Conservation (phyloP, 345 rosid species). For the Gossypium mustelinum region DNA sequence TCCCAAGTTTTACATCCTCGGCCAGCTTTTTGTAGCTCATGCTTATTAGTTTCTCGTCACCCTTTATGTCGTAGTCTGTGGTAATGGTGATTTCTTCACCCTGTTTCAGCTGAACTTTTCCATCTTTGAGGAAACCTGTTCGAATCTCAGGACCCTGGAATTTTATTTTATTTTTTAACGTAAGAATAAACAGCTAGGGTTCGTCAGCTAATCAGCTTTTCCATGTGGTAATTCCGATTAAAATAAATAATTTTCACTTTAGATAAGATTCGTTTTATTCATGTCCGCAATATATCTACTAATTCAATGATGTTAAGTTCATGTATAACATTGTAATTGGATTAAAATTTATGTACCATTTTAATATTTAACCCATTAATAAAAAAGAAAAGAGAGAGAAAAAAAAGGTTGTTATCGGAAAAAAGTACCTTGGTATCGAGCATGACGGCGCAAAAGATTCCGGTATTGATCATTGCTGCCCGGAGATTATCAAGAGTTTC, state of each 20-base stretch:
- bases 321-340: too few species aligned
- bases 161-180: constrained; percentile 6
- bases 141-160: constrained; percentile 77
- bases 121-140: constrained; percentile 71
- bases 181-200: neutral
- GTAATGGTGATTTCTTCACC: constrained; percentile 85
- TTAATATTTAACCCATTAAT: too few species aligned
- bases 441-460: constrained; percentile 92
- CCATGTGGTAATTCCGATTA: too few species aligned
- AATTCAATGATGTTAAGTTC: too few species aligned
- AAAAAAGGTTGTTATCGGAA: neutral
- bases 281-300: too few species aligned
- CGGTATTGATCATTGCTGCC: constrained; percentile 78
- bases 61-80: constrained; percentile 71
- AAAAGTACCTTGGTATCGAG: constrained; percentile 75
- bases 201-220: too few species aligned
- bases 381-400: neutral
- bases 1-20: constrained; percentile 78
- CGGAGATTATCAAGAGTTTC: constrained; percentile 90
- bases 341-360: too few species aligned
- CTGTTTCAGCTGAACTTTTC: constrained; percentile 57
- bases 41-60: constrained; percentile 64
- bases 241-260: too few species aligned
- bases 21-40: constrained; percentile 94
- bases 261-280: too few species aligned